Evolutionary conservation across 345 rosid genomes (phyloP), one percentile per base, ranked within the genome.

Genomic region (Gossypium bickii): DNA sequence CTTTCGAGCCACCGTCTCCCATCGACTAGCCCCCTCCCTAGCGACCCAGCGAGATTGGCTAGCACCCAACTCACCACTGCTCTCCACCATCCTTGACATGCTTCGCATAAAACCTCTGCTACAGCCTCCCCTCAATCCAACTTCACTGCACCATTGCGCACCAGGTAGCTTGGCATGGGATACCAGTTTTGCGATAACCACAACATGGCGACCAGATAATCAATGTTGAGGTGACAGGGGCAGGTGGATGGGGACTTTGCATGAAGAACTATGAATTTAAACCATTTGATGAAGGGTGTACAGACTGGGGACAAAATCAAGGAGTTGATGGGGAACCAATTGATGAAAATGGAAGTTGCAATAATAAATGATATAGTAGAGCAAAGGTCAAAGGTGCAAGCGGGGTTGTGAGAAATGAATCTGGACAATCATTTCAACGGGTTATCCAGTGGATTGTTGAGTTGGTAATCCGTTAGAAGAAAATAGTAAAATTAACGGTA

Each of bases 121-220:
- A 34, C 7, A 34, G 7, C 7, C 41, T 34, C 41, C 41, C 41
- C 7, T 34, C 41, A 34, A 34, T 34, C 1, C 7, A 34, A 34
- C 41, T 34, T 34, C 41, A 34, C 41, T 34, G 1, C 41, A 34
- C 41, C 41, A 34, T 34, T 34, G 41, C 7, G 7, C 41, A 34
- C 7, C 41, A 87, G 77, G 85, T 84, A 1, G 80, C 82, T 5
- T 62, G 78, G 82, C 58, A 58, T 45, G 88, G 88, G 2, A 77
- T 85, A 29, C 79, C 71, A 0, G 17, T 87, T 63, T 73, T 87
- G 25, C 84, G 82, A 7, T 85, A 86, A 86, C 84, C 88, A 0
- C 77, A 65, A 10, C 51, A 45, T 1, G 91, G 86, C 2, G 87
- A 87, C 73, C 85, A 87, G 56, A 85, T 74, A 77, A 60, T 85